phyloP scores from a whole-genome alignment of 2,329 filamentous ascomycete genomes.

The Colletotrichum zoysiae region DNA sequence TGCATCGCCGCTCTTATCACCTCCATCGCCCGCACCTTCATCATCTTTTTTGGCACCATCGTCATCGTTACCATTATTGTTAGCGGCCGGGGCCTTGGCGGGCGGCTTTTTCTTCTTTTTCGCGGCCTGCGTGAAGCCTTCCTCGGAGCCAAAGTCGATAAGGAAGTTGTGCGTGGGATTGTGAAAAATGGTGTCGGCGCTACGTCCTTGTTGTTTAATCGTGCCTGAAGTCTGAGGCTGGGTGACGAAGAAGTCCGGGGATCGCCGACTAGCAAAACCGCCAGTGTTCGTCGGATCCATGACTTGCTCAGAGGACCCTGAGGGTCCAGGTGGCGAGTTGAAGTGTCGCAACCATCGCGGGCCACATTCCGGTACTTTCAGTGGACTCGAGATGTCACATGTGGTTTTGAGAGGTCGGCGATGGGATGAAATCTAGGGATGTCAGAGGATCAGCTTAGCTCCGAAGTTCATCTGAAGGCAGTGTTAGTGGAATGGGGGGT shows the following conservation, averaged over 20 bases:
- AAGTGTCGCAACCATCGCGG: slow-evolving; percentile 54
- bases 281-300: slow-evolving; percentile 51
- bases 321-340: slow-evolving; percentile 44
- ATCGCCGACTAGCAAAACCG: slow-evolving; percentile 48
- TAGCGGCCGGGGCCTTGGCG: slow-evolving; percentile 56
- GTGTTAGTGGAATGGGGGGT: slow-evolving; percentile 34
- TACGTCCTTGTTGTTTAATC: slow-evolving; percentile 41
- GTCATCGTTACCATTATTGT: slow-evolving; percentile 58
- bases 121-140: slow-evolving; percentile 66
- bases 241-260: slow-evolving; percentile 44
- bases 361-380: slow-evolving; percentile 49
- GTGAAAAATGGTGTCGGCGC: slow-evolving; percentile 55
- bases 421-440: slow-evolving; percentile 35
- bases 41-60: slow-evolving; percentile 55
- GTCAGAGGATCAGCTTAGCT: slow-evolving; percentile 38
- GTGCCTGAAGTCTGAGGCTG: slow-evolving; percentile 44
- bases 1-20: slow-evolving; percentile 46
- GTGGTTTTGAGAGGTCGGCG: slow-evolving; percentile 19
- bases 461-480: slow-evolving; percentile 31
- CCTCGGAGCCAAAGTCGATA: slow-evolving; percentile 69
- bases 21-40: slow-evolving; percentile 51
- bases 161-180: slow-evolving; percentile 60
- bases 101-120: slow-evolving; percentile 69
- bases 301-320: slow-evolving; percentile 43
- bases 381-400: slow-evolving; percentile 43